Evolutionary conservation across 2,329 filamentous ascomycete species (phyloP), one percentile per base, ranked within the genome.

Genomic region (Sporothrix inflata): DNA sequence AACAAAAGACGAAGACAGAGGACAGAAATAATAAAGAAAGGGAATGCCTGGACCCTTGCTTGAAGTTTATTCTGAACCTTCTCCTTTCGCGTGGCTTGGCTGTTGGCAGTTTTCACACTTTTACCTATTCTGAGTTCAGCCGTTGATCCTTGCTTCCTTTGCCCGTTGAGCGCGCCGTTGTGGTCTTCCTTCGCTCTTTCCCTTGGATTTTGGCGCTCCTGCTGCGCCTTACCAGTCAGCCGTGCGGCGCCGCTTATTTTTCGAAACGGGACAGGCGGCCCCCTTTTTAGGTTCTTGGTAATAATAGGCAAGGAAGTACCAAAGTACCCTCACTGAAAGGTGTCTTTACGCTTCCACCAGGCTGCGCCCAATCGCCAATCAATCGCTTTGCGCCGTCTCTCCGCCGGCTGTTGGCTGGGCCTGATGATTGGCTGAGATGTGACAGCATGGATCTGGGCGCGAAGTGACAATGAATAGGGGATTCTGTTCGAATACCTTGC

Each of bases 161-260:
- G 61, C 8, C 38, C 7, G 38, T 63, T 45, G 38, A 1, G 40
- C 61, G 61, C 40, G 61, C 21, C 69, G 53, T 21, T 61, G 68
- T 24, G 16, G n/a, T n/a, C 65, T 40, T 68, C 27, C 65, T 27
- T 65, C 6, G 12, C n/a, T 65, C 42, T 47, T 47, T 27, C n/a
- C 55, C 34, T 30, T 16, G 30, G 1, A 5, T 16, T 27, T 53
- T 69, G 30, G 16, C 68, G 27, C n/a, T 12, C 53, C n/a, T 67
- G 49, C 70, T 71, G 70, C 61, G 70, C 70, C 61, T 57, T 71
- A 42, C 69, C 69, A 71, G 70, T 71, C 70, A 71, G 61, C 70
- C 70, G 61, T 57, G 60, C 60, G 55, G 16, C 34, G 30, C 61
- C 61, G 70, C 69, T 69, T 55, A n/a, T 40, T 55, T 55, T 47